These are phyloP conservation scores for Tillandsia fasciculata DNA, from an alignment of 176 grass and related monocot species.

Conservation along the genomic window DNA sequence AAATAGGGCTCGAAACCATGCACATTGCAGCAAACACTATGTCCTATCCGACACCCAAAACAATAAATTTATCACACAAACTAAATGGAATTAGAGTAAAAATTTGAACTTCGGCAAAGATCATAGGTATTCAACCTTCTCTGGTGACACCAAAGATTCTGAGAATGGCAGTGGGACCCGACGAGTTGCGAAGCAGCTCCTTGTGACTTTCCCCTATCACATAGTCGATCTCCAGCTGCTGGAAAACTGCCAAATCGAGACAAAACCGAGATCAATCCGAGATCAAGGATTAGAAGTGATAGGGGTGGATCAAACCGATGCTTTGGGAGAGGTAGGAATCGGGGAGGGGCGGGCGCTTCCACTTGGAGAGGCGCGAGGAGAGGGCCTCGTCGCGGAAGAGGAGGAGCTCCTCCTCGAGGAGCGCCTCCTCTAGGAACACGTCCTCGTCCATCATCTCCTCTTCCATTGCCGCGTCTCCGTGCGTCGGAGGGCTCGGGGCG, in stretches of 20 bases:
- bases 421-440: slow-evolving; percentile 64
- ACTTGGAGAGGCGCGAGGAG: slow-evolving; percentile 57
- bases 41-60: slow-evolving; percentile 38
- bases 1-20: slow-evolving; percentile 98
- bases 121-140: slow-evolving; percentile 54
- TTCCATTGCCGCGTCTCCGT: slow-evolving; percentile 19
- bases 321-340: slow-evolving; percentile 29
- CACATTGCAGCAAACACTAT: slow-evolving; percentile 88
- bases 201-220: slow-evolving; percentile 82
- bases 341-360: slow-evolving; percentile 70
- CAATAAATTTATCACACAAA: slow-evolving; percentile 11
- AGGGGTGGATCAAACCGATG: slow-evolving; percentile 19
- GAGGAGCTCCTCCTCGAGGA: slow-evolving; percentile 57
- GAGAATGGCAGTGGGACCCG: slow-evolving; percentile 79
- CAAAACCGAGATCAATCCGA: slow-evolving; percentile 10
- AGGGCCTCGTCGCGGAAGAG: slow-evolving; percentile 58
- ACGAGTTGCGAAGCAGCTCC: slow-evolving; percentile 63
- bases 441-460: slow-evolving; percentile 99
- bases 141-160: slow-evolving; percentile 90
- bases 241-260: slow-evolving; percentile 57
- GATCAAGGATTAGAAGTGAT: slow-evolving; percentile 9
- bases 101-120: background rate
- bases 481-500: slow-evolving; percentile 25
- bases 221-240: slow-evolving; percentile 97
- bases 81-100: background rate